A percentile compares a stretch with the other conserved stretches of the same genome.
phyloP scores from a whole-genome alignment of 495 filamentous ascomycete species.

The Penicillium bovifimosum region DNA sequence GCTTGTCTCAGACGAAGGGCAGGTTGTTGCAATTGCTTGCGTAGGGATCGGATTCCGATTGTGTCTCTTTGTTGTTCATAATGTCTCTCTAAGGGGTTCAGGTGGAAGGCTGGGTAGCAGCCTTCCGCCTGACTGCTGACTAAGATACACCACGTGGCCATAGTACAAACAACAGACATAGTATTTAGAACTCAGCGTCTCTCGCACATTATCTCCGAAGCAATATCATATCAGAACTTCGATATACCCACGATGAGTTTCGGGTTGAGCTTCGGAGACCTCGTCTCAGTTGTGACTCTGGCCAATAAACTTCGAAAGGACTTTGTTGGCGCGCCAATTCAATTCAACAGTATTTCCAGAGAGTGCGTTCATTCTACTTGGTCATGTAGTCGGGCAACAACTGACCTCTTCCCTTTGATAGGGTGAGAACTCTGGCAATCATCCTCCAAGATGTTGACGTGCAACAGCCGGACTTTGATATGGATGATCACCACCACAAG shows the following conservation, averaged over 20 bases:
- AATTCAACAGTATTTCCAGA: background rate
- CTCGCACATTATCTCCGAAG: background rate
- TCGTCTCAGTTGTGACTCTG: background rate
- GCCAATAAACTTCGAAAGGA: background rate
- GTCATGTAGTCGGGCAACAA: background rate
- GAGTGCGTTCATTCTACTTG: background rate
- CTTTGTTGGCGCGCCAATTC: background rate
- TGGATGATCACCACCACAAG: background rate
- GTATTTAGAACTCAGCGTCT: background rate
- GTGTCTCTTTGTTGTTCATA: no score
- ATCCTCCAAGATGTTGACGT: background rate
- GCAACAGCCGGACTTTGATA: background rate
- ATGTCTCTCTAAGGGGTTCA: no score
- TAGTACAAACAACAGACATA: no score
- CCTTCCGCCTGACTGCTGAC: no score
- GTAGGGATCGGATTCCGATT: no score
- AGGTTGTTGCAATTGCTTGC: no score
- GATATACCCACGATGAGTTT: background rate
- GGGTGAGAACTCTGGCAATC: background rate
- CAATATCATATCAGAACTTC: background rate
- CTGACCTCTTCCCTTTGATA: background rate
- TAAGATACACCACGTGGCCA: no score
- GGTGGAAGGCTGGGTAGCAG: no score
- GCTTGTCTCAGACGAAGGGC: no score
- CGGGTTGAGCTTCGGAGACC: background rate